Conservation (phyloP, 78 protist species). For the Dictyostelium purpureum region DNA sequence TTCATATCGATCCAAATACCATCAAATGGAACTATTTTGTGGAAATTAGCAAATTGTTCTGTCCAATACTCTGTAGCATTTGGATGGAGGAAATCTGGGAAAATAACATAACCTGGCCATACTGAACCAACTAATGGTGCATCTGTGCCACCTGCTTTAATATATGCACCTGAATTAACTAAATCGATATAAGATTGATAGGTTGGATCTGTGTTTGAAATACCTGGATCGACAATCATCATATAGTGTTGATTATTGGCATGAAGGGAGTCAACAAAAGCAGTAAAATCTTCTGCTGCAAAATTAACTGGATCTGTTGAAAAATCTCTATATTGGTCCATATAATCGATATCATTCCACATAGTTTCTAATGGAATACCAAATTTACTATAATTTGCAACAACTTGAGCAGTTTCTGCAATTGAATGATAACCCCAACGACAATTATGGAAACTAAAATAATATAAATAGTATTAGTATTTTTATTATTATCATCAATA, state of each 20-base stretch:
- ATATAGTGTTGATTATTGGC: conserved; percentile 80
- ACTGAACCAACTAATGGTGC: conserved; percentile 80
- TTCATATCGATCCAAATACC: conserved; percentile 94
- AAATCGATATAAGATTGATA: conserved; percentile 43
- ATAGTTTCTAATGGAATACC: conserved; percentile 85
- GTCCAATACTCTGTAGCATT: conserved; percentile 74
- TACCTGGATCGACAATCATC: conserved; percentile 90
- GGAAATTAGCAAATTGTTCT: neutral
- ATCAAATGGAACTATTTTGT: conserved; percentile 39
- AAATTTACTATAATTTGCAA: conserved; percentile 16
- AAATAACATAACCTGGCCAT: conserved; percentile 89
- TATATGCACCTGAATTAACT: conserved; percentile 13
- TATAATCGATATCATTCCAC: conserved; percentile 89
- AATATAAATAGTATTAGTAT: neutral
- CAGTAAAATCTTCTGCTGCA: conserved; percentile 33
- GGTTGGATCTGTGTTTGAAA: conserved; percentile 3
- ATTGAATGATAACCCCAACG: conserved; percentile 87
- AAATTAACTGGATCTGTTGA: conserved; percentile 83
- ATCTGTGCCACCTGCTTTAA: conserved; percentile 40
- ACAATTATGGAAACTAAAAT: conserved; percentile 92
- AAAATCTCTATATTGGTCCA: conserved; percentile 79
- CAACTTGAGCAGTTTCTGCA: conserved; percentile 72
- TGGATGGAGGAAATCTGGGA: conserved; percentile 89
- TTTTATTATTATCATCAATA: neutral
- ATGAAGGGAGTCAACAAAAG: conserved; percentile 64